These are phyloP conservation scores for Naegleria lovaniensis DNA, from an alignment of 208 protist genomes.

Conservation along the genomic window DNA sequence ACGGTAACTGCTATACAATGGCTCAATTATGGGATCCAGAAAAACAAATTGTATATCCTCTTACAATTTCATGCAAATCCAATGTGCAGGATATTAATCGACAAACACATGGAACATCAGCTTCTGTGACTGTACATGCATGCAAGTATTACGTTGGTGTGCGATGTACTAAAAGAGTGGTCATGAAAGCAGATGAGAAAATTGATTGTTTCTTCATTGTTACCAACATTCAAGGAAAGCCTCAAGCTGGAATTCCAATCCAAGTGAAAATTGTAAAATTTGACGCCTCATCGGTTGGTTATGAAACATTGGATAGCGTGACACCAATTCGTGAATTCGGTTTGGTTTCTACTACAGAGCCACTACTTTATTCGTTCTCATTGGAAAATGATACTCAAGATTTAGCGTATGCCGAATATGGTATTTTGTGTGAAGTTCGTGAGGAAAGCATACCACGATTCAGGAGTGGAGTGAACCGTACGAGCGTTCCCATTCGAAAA, in stretches of 20 bases:
- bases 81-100: conserved; percentile 20
- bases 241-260: not conserved
- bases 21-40: not conserved
- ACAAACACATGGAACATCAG: not conserved
- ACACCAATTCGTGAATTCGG: not conserved
- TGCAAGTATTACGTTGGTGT: not conserved
- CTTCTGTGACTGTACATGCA: not conserved
- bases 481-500: not conserved
- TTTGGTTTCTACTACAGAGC: not conserved
- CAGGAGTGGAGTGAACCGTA: not conserved
- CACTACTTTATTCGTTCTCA: not conserved
- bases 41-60: not conserved
- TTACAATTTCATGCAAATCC: not conserved
- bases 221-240: not conserved
- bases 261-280: not conserved
- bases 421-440: not conserved
- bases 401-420: not conserved
- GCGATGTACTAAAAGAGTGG: not conserved
- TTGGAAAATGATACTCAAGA: not conserved
- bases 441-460: not conserved
- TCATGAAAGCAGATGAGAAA: not conserved
- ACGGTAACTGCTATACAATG: not conserved
- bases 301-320: not conserved
- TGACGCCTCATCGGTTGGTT: not conserved
- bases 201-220: not conserved